Base-by-base conservation (phyloP, 2,329 filamentous ascomycete genomes). In the Penicillium concentricum region DNA sequence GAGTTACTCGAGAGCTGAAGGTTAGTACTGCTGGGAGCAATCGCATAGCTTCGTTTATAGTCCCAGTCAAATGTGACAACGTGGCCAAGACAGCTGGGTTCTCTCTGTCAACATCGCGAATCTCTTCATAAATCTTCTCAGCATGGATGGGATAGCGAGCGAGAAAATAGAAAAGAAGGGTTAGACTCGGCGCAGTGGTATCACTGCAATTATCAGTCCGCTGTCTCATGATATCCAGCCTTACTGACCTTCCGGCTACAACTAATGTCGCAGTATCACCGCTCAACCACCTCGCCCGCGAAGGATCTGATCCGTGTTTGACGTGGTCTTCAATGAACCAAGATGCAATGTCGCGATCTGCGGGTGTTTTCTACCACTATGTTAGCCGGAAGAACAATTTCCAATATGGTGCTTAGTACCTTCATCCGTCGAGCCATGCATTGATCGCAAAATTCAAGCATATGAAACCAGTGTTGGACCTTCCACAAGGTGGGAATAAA, bases 401-500 rank as follows among this genome's bases (percentile, higher is more conserved):
- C 8, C 18, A 2, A 4, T 34, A 13, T 37, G 12, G 2, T 9
- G 38, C 34, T 5, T 20, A 30, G 9, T 45, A 50, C 54, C 44
- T 57, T 44, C 34, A 59, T 48, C 8, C 54, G 48, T 54, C 53
- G 76, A 72, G 30, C 38, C 78, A 76, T 44, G 75, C 74, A 69
- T 2, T 71, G 55, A 26, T 70, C 63, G 16, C 59, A 68, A 16
- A 57, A 59, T 5, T 44, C 39, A 2, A 59, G 49, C 57, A 59
- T 59, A 4, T 52, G 32, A 28, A 59, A 57, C 57, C 57, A 59
- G 26, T 56, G 35, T 4, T 41, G 38, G 1, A 56, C 57, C 13
- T 55, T 51, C 57, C 54, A 59, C 4, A 57, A 16, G 3, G 54
- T 35, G 9, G 49, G 54, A 20, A 57, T 45, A 18, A 57, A 53